A percentile compares a stretch with the other conserved stretches of the same genome.
Conservation (phyloP, 768 basidiomycete genomes). For the Rhizopogon vesiculosus region DNA sequence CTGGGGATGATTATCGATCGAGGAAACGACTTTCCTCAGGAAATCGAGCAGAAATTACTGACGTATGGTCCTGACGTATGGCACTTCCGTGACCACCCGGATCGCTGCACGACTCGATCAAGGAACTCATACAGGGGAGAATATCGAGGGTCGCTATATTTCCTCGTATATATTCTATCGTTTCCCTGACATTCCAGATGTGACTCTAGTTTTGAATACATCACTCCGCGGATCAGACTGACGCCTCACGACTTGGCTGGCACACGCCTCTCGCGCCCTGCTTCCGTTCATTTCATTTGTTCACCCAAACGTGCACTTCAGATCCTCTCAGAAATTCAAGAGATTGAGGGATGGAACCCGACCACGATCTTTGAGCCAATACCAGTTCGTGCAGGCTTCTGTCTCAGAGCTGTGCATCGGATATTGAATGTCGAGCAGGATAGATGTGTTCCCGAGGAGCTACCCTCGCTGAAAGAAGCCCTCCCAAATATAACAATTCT, state of each 20-base stretch:
- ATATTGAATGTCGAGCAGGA: constrained; percentile 37
- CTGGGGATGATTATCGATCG: constrained; percentile 84
- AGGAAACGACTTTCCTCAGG: constrained; percentile 68
- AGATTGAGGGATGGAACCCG: constrained; percentile 57
- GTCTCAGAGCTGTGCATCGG: not conserved
- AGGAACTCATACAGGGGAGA: constrained; percentile 76
- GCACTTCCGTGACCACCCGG: constrained; percentile 60
- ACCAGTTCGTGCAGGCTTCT: constrained; percentile 47
- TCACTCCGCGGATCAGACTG: constrained; percentile 65
- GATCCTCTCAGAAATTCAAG: constrained; percentile 60
- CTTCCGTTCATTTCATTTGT: constrained; percentile 77
- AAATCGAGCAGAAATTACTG: constrained; percentile 50
- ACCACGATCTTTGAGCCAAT: constrained; percentile 81
- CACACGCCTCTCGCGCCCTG: constrained; percentile 47
- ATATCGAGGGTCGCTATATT: constrained; percentile 49
- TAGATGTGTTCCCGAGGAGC: constrained; percentile 74
- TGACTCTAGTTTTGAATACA: constrained; percentile 65
- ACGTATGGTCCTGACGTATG: constrained; percentile 73
- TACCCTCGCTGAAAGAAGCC: constrained; percentile 59
- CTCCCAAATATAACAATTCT: constrained; percentile 61
- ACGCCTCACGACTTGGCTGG: constrained; percentile 62
- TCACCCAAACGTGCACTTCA: constrained; percentile 66
- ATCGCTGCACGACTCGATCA: constrained; percentile 61
- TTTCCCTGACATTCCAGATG: not conserved
- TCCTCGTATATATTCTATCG: constrained; percentile 1